Evolutionary conservation across 345 rosid genomes (phyloP).

Genomic region (Conringia planisiliqua): DNA sequence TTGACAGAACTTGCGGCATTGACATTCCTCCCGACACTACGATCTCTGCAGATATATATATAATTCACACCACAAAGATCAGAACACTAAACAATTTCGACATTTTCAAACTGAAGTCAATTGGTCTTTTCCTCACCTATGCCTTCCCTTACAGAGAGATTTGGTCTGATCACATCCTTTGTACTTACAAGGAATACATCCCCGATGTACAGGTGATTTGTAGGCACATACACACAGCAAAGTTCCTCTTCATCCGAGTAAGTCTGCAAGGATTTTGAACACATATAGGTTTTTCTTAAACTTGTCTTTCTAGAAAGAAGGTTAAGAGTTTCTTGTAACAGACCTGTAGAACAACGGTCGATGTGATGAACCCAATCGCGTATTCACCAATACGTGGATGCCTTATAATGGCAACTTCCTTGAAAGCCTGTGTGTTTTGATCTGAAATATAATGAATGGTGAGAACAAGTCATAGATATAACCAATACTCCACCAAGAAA

Average conservation of each 20-base stretch:
- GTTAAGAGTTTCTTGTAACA: not conserved
- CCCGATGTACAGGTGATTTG: conserved; percentile 97
- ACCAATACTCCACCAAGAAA: not conserved
- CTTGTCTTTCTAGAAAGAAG: not conserved
- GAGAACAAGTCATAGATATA: not conserved
- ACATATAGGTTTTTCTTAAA: not conserved
- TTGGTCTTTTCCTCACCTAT: conserved; percentile 57
- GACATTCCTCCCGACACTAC: conserved; percentile 99
- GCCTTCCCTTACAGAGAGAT: conserved; percentile 94
- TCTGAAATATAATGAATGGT: conserved; percentile 40
- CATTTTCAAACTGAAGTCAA: not conserved
- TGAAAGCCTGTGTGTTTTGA: conserved; percentile 92
- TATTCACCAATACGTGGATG: conserved; percentile 99
- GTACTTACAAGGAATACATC: conserved; percentile 81
- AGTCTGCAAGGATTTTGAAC: conserved; percentile 47
- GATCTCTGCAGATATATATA: conserved; percentile 53
- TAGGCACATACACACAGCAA: conserved; percentile 94
- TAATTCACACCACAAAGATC: conserved; percentile 14
- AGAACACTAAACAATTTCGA: not conserved
- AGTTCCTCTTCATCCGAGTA: conserved; percentile 90
- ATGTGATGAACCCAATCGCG: conserved; percentile 96
- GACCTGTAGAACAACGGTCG: conserved; percentile 86
- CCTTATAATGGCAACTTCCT: conserved; percentile 95
- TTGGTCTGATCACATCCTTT: conserved; percentile 91
- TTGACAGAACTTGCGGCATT: conserved; percentile 85